phyloP scores from a whole-genome alignment of 2,329 filamentous ascomycete species.

The Hypoxylon sp. region DNA sequence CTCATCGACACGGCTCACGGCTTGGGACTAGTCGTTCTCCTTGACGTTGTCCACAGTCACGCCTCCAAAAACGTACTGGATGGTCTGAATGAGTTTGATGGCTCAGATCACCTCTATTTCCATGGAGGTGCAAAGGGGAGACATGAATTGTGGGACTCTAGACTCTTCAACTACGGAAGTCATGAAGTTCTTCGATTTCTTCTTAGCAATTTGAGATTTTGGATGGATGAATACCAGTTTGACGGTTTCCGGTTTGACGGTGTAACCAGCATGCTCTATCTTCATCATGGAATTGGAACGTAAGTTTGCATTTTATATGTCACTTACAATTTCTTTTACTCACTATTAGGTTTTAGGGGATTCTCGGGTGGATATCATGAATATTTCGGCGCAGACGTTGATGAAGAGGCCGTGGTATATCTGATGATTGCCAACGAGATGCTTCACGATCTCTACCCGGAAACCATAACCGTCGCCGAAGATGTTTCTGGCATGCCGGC shows the following conservation, averaged over 20 bases:
- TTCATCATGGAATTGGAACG: conserved; percentile 96
- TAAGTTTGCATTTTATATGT: conserved; percentile 57
- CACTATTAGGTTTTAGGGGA: conserved; percentile 64
- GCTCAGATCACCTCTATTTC: conserved; percentile 95
- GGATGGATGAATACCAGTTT: conserved; percentile 98
- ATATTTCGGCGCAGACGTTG: conserved; percentile 89
- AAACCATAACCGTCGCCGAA: conserved; percentile 90
- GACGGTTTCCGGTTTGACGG: conserved; percentile 98
- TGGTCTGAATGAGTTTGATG: conserved; percentile 95
- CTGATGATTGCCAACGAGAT: conserved; percentile 97
- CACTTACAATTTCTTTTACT: conserved; percentile 29
- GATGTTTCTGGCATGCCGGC: conserved; percentile 99
- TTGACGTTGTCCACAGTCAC: conserved; percentile 97
- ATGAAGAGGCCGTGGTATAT: conserved; percentile 93
- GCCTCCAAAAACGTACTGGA: conserved; percentile 97
- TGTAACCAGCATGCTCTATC: conserved; percentile 97
- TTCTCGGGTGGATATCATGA: conserved; percentile 99
- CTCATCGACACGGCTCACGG: conserved; percentile 94
- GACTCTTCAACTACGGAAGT: conserved; percentile 94
- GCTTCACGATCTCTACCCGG: conserved; percentile 88
- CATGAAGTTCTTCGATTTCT: conserved; percentile 97
- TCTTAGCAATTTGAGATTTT: conserved; percentile 93
- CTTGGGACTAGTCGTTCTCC: conserved; percentile 86
- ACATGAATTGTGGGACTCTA: conserved; percentile 95
- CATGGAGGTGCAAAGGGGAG: conserved; percentile 84